Evolutionary conservation across 257 asterid species (phyloP).

Genomic region (Salvia splendens): DNA sequence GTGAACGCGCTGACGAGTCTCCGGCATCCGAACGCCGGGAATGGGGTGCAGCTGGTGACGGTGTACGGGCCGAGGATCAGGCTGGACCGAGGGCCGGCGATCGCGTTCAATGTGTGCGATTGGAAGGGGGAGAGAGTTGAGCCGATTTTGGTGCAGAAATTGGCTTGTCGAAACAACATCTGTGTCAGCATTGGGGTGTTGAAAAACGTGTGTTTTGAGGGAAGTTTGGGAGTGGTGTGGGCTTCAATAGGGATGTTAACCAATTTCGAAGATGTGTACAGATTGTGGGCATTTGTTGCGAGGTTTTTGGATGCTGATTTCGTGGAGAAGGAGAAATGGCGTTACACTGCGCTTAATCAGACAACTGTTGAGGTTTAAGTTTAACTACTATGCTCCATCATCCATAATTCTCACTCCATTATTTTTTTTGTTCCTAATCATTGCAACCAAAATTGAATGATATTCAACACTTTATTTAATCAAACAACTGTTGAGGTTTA

Average conservation of each 20-base stretch:
- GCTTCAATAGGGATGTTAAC: constrained; percentile 57
- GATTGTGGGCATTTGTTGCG: constrained; percentile 72
- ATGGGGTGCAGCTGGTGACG: constrained; percentile 46
- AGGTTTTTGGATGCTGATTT: constrained; percentile 92
- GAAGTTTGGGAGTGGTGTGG: constrained; percentile 54
- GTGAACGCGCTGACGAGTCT: constrained; percentile 63
- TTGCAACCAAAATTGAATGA: too few relatives aligned
- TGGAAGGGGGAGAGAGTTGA: constrained; percentile 82
- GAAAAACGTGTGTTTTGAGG: constrained; percentile 41
- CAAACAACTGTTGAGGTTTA: too few relatives aligned
- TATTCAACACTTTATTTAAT: too few relatives aligned
- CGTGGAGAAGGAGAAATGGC: constrained; percentile 88
- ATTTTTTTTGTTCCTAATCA: too few relatives aligned
- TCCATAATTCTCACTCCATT: too few relatives aligned
- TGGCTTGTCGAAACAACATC: constrained; percentile 71
- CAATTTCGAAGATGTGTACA: constrained; percentile 67
- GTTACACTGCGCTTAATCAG: constrained; percentile 78
- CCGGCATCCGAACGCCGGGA: constrained; percentile 51
- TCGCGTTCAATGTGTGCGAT: constrained; percentile 75
- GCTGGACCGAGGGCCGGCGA: constrained; percentile 60
- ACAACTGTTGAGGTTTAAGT: constrained; percentile 62
- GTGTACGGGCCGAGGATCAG: constrained; percentile 69
- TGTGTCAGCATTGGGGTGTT: constrained; percentile 56
- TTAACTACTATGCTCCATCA: too few relatives aligned
- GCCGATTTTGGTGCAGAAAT: constrained; percentile 69